Evolutionary conservation across 345 rosid species (phyloP).

Genomic region (Psidium friedrichsthalianum): DNA sequence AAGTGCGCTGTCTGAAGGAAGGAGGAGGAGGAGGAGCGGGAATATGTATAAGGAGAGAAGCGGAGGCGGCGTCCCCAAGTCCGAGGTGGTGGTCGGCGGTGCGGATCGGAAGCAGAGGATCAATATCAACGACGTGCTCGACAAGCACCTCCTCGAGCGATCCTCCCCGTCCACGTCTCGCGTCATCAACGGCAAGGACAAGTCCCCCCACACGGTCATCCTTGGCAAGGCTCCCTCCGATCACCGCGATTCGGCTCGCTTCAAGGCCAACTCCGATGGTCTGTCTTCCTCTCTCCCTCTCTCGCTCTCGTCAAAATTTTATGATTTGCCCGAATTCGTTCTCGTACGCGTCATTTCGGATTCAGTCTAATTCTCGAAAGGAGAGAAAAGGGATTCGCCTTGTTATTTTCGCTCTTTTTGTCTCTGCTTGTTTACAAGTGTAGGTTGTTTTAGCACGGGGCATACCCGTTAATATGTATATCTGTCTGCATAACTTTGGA

Average conservation of each 20-base stretch:
- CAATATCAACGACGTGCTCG: slow-evolving; percentile 63
- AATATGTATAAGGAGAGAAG: slow-evolving; percentile 19
- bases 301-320: neutral
- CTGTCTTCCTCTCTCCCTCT: neutral
- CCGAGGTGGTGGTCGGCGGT: slow-evolving; percentile 26
- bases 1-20: neutral
- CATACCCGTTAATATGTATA: neutral
- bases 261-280: slow-evolving; percentile 31
- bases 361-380: neutral
- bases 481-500: neutral
- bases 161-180: slow-evolving; percentile 77
- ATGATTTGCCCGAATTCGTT: neutral
- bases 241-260: slow-evolving; percentile 44
- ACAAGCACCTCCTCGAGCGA: slow-evolving; percentile 52
- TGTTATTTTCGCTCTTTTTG: neutral
- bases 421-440: neutral
- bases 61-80: slow-evolving; percentile 42
- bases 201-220: slow-evolving; percentile 26
- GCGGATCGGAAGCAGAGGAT: slow-evolving; percentile 69
- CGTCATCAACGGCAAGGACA: slow-evolving; percentile 48
- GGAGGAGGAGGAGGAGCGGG: neutral
- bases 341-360: neutral
- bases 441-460: neutral
- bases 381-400: neutral
- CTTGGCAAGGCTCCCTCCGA: slow-evolving; percentile 48